Evolutionary conservation across 225 moss, liverwort and hornwort species (phyloP).

Genomic region (Physcomitrium patens): DNA sequence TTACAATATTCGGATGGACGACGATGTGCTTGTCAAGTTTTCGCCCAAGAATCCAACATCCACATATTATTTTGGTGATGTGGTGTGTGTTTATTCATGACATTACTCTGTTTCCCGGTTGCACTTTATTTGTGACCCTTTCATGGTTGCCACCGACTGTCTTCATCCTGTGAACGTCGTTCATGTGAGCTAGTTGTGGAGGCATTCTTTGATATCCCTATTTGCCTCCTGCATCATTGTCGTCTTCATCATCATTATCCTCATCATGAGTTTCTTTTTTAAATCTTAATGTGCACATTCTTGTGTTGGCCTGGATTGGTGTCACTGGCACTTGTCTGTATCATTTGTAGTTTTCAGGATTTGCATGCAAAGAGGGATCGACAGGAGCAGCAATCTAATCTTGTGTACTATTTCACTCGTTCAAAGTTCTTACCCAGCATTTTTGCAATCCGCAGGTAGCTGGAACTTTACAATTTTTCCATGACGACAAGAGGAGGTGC

Average conservation of each 20-base stretch:
- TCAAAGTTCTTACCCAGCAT: not conserved
- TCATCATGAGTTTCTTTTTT: not conserved
- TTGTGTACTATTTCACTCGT: not conserved
- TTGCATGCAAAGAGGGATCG: not conserved
- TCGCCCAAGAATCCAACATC: slow-evolving; percentile 92
- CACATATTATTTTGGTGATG: slow-evolving; percentile 82
- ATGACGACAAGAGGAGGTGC: slow-evolving; percentile 85
- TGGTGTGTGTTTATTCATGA: slow-evolving; percentile 46
- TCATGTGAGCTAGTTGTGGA: not conserved
- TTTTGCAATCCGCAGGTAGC: slow-evolving; percentile 50
- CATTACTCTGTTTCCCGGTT: not conserved
- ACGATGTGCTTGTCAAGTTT: slow-evolving; percentile 91
- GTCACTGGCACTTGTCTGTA: not conserved
- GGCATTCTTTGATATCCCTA: not conserved
- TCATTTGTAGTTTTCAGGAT: not conserved
- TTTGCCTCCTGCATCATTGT: not conserved
- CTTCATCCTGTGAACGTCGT: not conserved
- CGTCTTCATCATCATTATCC: too few species aligned
- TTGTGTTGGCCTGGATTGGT: not conserved
- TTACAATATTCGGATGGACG: slow-evolving; percentile 93
- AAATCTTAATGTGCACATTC: too few species aligned
- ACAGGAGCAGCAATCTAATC: not conserved
- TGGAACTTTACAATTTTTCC: slow-evolving; percentile 87
- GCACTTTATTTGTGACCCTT: not conserved
- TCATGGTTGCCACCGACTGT: not conserved